Base-by-base conservation (phyloP, 805 yeast species). In the Nakazawaea pomicola region DNA sequence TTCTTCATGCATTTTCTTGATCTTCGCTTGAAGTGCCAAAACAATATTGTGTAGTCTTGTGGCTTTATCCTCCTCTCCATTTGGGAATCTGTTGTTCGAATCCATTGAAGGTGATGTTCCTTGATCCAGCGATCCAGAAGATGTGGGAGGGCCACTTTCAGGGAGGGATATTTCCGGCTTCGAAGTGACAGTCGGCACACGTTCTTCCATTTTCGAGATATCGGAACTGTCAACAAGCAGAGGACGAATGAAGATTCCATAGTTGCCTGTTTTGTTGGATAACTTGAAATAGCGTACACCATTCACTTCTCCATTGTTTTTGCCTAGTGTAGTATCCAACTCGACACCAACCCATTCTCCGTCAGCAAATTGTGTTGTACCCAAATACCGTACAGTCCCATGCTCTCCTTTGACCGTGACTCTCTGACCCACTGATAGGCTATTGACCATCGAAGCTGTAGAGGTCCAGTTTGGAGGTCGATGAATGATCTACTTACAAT, bases 341-440 rank as follows among this genome's bases (percentile, higher is more conserved):
- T 72, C 75, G 3, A 75, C 51, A 1, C 80, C 81, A 4, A 70
- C 55, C 80, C 81, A 74, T n/a, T 45, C 50, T 0, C 87, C 88
- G 0, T 69, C 60, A 3, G 84, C 78, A 61, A 82, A 82, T 35
- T 71, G 47, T 0, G 86, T 76, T 11, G 49, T 40, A 0, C 88
- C 88, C 2, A 70, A 44, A 51, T 57, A 81, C 38, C 70, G 58
- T 1, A 80, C 70, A 0, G 55, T 49, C 0, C 85, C 87, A 0
- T 44, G 32, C 7, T 63, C 58, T 4, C 68, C 68, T 41, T 58
- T 55, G 2, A 71, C 65, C 3, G 39, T 20, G 3, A 74, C 75
- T 21, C 48, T 44, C 29, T 63, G 60, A 21, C 55, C 60, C 12
- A 56, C 43, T 44, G 32, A 41, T 11, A 14, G 53, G 7, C 21